Percentiles rank a stretch among this genome's conserved stretches.
Conservation (phyloP, 2,329 filamentous ascomycete species). For the Colletotrichum sublineola region DNA sequence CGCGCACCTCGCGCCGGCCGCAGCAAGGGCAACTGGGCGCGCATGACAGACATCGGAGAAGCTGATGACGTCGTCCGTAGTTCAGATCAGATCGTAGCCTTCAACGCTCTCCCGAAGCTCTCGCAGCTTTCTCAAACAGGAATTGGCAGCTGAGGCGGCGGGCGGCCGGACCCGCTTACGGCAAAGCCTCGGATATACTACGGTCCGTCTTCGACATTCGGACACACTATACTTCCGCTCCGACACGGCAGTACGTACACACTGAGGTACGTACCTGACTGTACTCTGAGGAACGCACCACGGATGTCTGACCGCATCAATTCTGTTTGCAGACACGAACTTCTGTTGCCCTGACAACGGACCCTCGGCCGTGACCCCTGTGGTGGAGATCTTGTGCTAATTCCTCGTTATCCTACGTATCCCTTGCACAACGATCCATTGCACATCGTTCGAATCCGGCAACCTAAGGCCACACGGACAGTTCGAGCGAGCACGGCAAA, state of each 20-base stretch:
- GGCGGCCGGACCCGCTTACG: conserved; percentile 12
- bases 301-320: background rate
- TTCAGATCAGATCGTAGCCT: conserved; percentile 30
- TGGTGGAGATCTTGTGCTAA: conserved; percentile 27
- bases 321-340: background rate
- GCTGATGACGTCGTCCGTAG: conserved; percentile 35
- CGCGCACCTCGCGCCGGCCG: conserved; percentile 51
- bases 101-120: conserved; percentile 17
- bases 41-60: conserved; percentile 53
- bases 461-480: conserved; percentile 26
- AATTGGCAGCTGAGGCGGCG: conserved; percentile 10
- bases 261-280: too few relatives aligned
- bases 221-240: background rate
- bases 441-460: background rate
- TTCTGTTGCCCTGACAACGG: conserved; percentile 31
- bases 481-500: conserved; percentile 16
- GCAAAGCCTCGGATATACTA: conserved; percentile 10
- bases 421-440: conserved; percentile 30
- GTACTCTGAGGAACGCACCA: too few relatives aligned
- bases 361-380: conserved; percentile 25
- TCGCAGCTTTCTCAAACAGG: conserved; percentile 25
- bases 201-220: rapidly evolving
- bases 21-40: conserved; percentile 57
- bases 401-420: background rate
- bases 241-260: too few relatives aligned